phyloP scores from a whole-genome alignment of 352 stramenopile genomes.

The Pelagophyceae sp. region DNA sequence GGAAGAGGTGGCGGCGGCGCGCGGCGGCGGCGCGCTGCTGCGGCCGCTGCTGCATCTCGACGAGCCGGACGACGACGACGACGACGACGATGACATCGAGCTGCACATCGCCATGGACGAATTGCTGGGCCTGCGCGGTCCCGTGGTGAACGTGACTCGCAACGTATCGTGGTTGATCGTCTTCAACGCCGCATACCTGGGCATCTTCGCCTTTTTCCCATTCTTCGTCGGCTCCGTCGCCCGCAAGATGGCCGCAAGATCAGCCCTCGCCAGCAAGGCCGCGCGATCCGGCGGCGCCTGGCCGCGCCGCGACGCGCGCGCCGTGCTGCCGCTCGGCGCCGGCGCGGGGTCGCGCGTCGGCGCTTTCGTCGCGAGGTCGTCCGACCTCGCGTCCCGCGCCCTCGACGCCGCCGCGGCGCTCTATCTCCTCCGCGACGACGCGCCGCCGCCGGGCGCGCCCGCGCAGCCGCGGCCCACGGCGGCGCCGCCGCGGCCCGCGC shows the following conservation, averaged over 20 bases:
- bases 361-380: too few relatives aligned
- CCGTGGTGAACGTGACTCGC: conserved; percentile 79
- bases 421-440: too few relatives aligned
- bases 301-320: conserved; percentile 74
- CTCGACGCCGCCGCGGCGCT: too few relatives aligned
- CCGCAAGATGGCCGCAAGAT: conserved; percentile 60
- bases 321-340: too few relatives aligned
- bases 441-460: too few relatives aligned
- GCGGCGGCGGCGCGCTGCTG: not conserved
- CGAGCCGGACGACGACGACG: conserved; percentile 53
- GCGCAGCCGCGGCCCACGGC: too few relatives aligned
- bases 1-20: too few relatives aligned
- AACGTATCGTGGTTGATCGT: conserved; percentile 93
- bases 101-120: conserved; percentile 92
- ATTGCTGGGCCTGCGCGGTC: conserved; percentile 85
- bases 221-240: conserved; percentile 73
- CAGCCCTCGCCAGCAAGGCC: conserved; percentile 82
- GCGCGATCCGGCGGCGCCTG: conserved; percentile 81
- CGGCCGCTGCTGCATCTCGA: not conserved
- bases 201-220: conserved; percentile 88
- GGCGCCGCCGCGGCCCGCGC: too few relatives aligned
- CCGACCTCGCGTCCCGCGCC: too few relatives aligned
- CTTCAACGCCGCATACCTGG: conserved; percentile 92
- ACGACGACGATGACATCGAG: conserved; percentile 79
- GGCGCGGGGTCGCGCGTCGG: too few relatives aligned